Evolutionary conservation across 1,284 basidiomycete species (phyloP), one percentile per base, ranked within the genome.

Genomic region (Pseudozyma thailandica): DNA sequence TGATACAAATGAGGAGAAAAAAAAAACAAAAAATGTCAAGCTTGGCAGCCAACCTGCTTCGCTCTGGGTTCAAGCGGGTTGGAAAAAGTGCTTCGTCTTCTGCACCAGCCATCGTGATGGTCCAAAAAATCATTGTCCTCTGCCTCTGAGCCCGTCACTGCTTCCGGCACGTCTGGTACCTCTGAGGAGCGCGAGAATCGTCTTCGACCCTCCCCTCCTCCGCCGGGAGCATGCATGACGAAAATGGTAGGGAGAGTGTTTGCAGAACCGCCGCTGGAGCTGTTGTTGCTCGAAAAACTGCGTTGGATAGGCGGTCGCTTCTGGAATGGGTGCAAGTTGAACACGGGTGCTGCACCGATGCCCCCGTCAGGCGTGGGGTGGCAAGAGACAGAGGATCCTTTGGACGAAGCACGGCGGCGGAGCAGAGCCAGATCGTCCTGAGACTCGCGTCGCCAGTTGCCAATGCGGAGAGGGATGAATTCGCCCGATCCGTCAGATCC

Each of bases 401-500:
- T 33, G 18, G 49, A 39, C 4, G 43, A 51, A 6, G 49, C 39
- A 20, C 48, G 48, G n/a, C 46, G 50, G 1, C 30, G 15, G 3
- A 60, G 38, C 4, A 66, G 53, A 5, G 63, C 63, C 5, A 60
- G 50, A n/a, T 66, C 57, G 27, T 61, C 57, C 18, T 55, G 52
- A 1, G 64, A 66, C n/a, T 50, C 64, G 6, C 66, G 41, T 2
- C 55, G 37, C 28, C 47, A 52, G 16, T 31, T 18, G 18, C 38
- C 43, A 31, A 69, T 54, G 25, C 47, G 59, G 1, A 69, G 42
- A 4, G 59, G 59, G 16, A 69, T 42, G n/a, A 35, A 51, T 9
- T 62, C 65, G 0, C 54, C 65, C 7, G 31, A 20, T 10, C 37
- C 39, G n/a, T 58, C 61, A 6, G 51, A 55, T 5, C 48, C 27